Base-by-base conservation (phyloP, 2,329 filamentous ascomycete genomes). In the Bipolaris gigantea region DNA sequence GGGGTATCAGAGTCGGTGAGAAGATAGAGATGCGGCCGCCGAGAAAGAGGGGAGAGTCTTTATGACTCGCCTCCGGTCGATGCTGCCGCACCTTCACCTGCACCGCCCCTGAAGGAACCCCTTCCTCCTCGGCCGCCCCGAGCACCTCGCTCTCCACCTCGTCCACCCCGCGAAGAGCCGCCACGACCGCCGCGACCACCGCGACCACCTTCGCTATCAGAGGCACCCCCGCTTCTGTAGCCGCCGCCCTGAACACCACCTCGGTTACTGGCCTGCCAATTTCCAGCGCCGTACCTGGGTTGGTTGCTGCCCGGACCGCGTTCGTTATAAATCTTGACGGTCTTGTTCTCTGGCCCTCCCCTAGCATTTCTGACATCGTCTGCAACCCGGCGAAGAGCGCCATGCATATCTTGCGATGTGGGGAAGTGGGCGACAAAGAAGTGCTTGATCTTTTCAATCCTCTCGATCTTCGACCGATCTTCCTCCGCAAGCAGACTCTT, bases 391-490 rank as follows among this genome's bases (percentile, higher is more conserved):
- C 86, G 83, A 68, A 96, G 82, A 32, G 92, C 90, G 32, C 83
- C 85, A 65, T 92, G 89, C 69, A 93, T 90, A 45, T 96, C 90
- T 63, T 95, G 89, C 3, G 80, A 71, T 2, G 83, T 89, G 71
- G 88, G 85, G 78, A 97, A 97, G 62, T 92, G 88, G 23, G 90
- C 91, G 45, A 96, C 90, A 77, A 88, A 92, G 79, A 91, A 91
- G 57, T 86, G 85, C 67, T 85, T 85, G 79, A 86, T 89, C 76
- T 90, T 92, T 68, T 81, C 79, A 51, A 84, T 75, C 67, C 79
- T 80, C 50, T 85, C 75, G 61, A 97, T 90, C 78, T 95, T 97
- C 30, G 83, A 72, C 70, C 85, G 87, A 70, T 97, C 91, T 66
- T 96, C 90, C 11, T 94, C 87, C 1, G 85, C 81, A 71, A 99